phyloP scores from a whole-genome alignment of 805 yeast genomes.

The Peterozyma toletana region DNA sequence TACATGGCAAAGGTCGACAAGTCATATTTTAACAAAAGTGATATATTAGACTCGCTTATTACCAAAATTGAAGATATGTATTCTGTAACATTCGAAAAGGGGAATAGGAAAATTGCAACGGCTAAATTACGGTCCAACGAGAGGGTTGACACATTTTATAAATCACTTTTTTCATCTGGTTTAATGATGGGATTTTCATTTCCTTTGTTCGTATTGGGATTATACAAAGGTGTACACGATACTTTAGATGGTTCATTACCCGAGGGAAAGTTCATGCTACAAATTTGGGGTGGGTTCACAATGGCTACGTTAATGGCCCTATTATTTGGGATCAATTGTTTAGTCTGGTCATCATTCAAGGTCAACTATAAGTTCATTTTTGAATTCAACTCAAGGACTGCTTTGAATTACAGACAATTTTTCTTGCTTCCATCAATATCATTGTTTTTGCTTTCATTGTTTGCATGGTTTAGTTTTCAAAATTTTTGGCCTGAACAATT shows the following conservation, averaged over 20 bases:
- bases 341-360: conserved; percentile 64
- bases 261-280: conserved; percentile 59
- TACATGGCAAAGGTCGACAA: conserved; percentile 54
- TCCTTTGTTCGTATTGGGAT: conserved; percentile 58
- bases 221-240: conserved; percentile 34
- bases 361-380: conserved; percentile 90
- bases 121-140: conserved; percentile 55
- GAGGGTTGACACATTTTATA: conserved; percentile 29
- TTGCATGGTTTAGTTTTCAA: conserved; percentile 71
- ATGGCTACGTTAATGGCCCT: conserved; percentile 51
- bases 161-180: conserved; percentile 55
- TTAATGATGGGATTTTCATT: conserved; percentile 60
- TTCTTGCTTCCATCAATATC: conserved; percentile 56
- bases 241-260: conserved; percentile 32
- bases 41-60: conserved; percentile 57
- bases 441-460: conserved; percentile 47
- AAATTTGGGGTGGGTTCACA: conserved; percentile 91
- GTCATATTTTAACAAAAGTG: conserved; percentile 56
- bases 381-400: conserved; percentile 70
- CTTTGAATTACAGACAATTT: conserved; percentile 59
- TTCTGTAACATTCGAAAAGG: conserved; percentile 59
- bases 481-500: conserved; percentile 55
- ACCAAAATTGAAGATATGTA: conserved; percentile 61
- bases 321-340: conserved; percentile 62
- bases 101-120: conserved; percentile 63